Evolutionary conservation across 1,139 yeast species (phyloP), one percentile per base, ranked within the genome.

Genomic region (Magnusiomyces tetraspermus): DNA sequence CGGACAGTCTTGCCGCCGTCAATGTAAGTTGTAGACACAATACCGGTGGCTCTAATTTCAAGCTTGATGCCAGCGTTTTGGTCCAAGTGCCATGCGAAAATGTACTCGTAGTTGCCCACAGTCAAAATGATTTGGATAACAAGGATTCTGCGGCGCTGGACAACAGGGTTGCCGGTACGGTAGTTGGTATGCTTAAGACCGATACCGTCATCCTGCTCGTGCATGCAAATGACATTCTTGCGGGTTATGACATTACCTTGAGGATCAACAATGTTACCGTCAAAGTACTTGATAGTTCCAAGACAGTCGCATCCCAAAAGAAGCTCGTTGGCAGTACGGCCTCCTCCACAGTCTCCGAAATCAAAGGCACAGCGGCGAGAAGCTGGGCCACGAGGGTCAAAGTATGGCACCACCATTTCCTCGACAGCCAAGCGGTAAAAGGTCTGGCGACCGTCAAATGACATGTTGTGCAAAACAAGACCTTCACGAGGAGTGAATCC

Each of bases 301-400:
- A 87, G 77, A 75, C 96, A 87, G 73, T 87, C 95, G 71, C 96
- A 87, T 50, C 96, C 96, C 59, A 87, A 76, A 53, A 72, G 75
- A 65, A 87, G 78, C 57, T 78, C 78, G 72, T 87, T 85, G 63
- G 88, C 95, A 60, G 78, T 79, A 59, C 75, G 78, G 67, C 96
- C 96, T 61, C 87, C 88, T 26, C 95, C 96, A 73, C 88, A 82
- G 69, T 87, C 96, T 68, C 96, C 95, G 65, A 87, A 77, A 70
- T 87, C 96, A 63, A 87, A 87, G 31, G 96, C 96, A 75, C 85
- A 94, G 73, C 87, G 87, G 75, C 95, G 80, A 73, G 86, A 95
- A 72, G 80, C 82, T 58, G 96, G 95, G 56, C 88, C 85, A 70
- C 95, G 79, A 61, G 95, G 94, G 67, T 85, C 95, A 65, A 90